A percentile compares a stretch with the other conserved stretches of the same genome.
Evolutionary conservation across 1,284 basidiomycete species (phyloP).

Genomic region (Rhizoctonia solani): DNA sequence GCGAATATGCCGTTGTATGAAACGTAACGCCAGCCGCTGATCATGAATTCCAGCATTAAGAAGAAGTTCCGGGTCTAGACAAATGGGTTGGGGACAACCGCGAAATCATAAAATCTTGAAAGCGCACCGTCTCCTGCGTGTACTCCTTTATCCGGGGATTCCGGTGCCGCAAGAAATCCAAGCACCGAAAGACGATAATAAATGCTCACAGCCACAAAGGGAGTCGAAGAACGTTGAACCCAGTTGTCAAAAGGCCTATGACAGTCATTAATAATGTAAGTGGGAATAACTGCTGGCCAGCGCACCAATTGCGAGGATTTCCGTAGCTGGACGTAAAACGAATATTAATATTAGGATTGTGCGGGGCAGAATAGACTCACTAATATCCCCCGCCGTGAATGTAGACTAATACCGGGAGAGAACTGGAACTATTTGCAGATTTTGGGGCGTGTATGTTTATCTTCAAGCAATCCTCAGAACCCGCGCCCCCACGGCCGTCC

Average conservation of each 20-base stretch:
- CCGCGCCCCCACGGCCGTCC: conserved; percentile 61
- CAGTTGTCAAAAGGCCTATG: conserved; percentile 53
- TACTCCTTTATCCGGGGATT: conserved; percentile 47
- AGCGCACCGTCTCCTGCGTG: conserved; percentile 43
- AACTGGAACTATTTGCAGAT: conserved; percentile 42
- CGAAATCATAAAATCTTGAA: background rate
- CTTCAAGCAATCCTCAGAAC: conserved; percentile 58
- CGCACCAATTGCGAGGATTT: conserved; percentile 17
- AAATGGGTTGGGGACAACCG: background rate
- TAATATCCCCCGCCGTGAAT: conserved; percentile 50
- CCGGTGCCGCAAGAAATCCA: conserved; percentile 35
- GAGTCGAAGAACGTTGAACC: conserved; percentile 47
- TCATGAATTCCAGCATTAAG: conserved; percentile 66
- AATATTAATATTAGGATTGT: conserved; percentile 18
- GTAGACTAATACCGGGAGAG: conserved; percentile 67
- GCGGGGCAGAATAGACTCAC: conserved; percentile 52
- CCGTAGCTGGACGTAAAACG: background rate
- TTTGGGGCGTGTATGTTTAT: conserved; percentile 51
- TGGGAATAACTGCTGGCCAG: too few species aligned
- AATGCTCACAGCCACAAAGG: conserved; percentile 40
- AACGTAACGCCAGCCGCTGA: conserved; percentile 51
- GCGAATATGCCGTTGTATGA: conserved; percentile 43
- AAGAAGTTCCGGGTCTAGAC: conserved; percentile 23
- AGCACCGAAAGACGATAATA: conserved; percentile 35
- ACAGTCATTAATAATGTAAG: too few species aligned